Percentiles rank a stretch among this genome's conserved stretches.
Evolutionary conservation across 2,329 filamentous ascomycete genomes (phyloP).

Genomic region (Fusarium oxysporum): DNA sequence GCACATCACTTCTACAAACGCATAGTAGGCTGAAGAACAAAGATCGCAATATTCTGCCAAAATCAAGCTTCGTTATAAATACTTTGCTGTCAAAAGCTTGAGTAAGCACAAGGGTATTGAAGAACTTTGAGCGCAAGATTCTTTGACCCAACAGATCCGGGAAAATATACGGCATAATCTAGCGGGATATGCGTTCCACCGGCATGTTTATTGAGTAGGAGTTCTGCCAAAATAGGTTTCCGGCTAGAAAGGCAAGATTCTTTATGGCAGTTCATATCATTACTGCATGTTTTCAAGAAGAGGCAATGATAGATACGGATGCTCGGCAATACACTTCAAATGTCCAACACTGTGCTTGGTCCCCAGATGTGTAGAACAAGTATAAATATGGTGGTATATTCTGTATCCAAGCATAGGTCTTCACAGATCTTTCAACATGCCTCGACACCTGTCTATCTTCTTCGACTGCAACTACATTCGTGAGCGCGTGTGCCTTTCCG

Average conservation of each 20-base stretch:
- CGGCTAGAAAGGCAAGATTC: background rate
- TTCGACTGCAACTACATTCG: background rate
- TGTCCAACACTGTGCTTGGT: background rate
- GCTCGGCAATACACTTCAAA: background rate
- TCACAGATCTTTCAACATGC: background rate
- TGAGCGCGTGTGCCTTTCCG: background rate
- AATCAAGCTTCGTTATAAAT: background rate
- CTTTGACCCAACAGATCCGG: background rate
- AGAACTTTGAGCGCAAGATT: background rate
- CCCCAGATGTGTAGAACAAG: no score
- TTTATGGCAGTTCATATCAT: background rate
- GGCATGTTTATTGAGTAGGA: background rate
- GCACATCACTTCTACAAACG: no score
- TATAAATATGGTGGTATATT: background rate
- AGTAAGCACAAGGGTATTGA: background rate
- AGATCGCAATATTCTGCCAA: no score
- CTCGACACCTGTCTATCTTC: background rate
- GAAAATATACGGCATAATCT: background rate
- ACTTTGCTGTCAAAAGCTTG: background rate
- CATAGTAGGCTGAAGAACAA: no score
- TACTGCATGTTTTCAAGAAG: background rate
- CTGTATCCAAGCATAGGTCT: background rate
- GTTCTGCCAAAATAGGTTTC: background rate
- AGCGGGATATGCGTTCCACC: background rate
- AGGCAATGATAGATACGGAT: background rate